phyloP scores from a whole-genome alignment of 1,284 basidiomycete genomes.

The Dichomitus squalens region DNA sequence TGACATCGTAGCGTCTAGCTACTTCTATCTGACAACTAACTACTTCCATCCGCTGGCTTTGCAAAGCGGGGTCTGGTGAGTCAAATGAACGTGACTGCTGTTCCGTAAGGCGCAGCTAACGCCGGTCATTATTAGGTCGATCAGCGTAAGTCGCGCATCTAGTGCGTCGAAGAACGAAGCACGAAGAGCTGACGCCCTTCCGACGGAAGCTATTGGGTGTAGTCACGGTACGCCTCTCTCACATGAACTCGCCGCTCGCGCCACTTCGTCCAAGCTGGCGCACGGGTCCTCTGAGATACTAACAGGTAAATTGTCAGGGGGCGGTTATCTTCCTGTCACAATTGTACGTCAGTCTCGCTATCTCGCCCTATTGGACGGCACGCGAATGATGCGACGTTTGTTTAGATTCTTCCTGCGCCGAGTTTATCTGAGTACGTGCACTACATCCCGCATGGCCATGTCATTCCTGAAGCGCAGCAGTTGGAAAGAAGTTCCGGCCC shows the following conservation, averaged over 20 bases:
- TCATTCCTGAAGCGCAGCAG: not conserved
- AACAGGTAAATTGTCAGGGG: conserved; percentile 5
- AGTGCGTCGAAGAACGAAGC: not conserved
- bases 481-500: conserved; percentile 9
- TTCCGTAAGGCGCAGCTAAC: too few relatives aligned
- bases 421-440: conserved; percentile 14
- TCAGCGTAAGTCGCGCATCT: conserved; percentile 12
- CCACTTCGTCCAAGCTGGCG: not conserved
- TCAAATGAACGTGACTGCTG: not conserved
- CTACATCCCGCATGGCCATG: too few relatives aligned
- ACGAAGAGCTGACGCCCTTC: not conserved
- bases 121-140: too few relatives aligned
- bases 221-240: conserved; percentile 5
- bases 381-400: not conserved
- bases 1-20: conserved; percentile 2
- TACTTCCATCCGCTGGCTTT: conserved; percentile 19
- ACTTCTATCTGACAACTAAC: conserved; percentile 19
- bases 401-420: conserved; percentile 19
- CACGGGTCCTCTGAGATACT: not conserved
- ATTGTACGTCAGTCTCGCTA: conserved; percentile 1
- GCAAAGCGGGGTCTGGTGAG: conserved; percentile 15
- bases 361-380: not conserved
- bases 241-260: not conserved
- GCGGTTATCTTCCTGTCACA: conserved; percentile 15
- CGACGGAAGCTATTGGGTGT: conserved; percentile 12